Conservation (phyloP, 129 eudicot species). For the Escallonia herrerae region DNA sequence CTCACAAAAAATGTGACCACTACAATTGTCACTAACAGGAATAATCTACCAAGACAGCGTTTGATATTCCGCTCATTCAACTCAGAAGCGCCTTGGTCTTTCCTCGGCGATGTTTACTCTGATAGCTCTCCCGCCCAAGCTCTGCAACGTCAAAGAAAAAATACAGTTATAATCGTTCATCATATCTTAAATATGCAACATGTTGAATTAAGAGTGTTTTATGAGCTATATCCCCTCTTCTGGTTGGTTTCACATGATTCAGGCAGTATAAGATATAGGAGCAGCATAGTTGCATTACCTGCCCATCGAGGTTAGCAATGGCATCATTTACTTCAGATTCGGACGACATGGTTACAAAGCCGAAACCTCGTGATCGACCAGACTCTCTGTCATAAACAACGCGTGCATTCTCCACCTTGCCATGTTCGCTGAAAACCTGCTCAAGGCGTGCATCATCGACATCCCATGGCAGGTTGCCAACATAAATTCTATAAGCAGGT, state of each 20-base stretch:
- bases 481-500: slow-evolving; percentile 57
- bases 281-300: slow-evolving; percentile 31
- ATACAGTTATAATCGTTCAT: not conserved
- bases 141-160: slow-evolving; percentile 33
- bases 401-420: slow-evolving; percentile 64
- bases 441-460: slow-evolving; percentile 64
- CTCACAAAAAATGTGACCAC: slow-evolving; percentile 2
- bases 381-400: slow-evolving; percentile 74
- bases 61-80: slow-evolving; percentile 1
- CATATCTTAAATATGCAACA: not conserved
- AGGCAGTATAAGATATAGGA: not conserved
- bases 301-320: slow-evolving; percentile 73
- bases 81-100: slow-evolving; percentile 50
- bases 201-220: no score
- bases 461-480: slow-evolving; percentile 87
- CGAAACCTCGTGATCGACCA: slow-evolving; percentile 86
- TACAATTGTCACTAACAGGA: slow-evolving; percentile 1
- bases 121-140: slow-evolving; percentile 64
- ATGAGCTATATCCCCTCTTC: no score
- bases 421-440: slow-evolving; percentile 74
- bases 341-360: slow-evolving; percentile 74
- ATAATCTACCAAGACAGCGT: not conserved
- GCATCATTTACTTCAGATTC: slow-evolving; percentile 71
- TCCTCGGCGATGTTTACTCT: slow-evolving; percentile 79
- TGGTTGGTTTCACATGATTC: no score